Evolutionary conservation across 306 rosid genomes (phyloP).

Genomic region (Castanopsis chinensis): DNA sequence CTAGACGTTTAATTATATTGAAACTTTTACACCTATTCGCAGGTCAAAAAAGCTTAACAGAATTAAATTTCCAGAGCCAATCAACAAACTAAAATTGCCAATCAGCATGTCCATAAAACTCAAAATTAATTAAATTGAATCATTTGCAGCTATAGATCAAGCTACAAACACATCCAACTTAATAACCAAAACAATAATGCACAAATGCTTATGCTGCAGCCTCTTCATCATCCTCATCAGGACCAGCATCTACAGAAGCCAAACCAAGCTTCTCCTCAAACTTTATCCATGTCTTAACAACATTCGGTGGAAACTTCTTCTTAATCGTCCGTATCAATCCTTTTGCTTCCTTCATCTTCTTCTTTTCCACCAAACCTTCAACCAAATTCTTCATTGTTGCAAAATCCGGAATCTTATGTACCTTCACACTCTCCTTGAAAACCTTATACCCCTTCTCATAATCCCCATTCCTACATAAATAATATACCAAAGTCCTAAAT

Average conservation of each 20-base stretch:
- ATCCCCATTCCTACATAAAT: constrained; percentile 45
- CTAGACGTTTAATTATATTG: background rate
- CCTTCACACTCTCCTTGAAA: constrained; percentile 61
- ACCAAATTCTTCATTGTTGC: constrained; percentile 47
- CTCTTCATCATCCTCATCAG: constrained; percentile 33
- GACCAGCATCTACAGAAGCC: constrained; percentile 27
- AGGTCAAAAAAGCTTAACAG: background rate
- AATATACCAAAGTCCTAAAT: constrained; percentile 44
- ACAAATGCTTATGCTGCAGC: constrained; percentile 16
- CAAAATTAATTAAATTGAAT: background rate
- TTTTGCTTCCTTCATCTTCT: constrained; percentile 49
- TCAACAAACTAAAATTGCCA: background rate
- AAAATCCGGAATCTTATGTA: constrained; percentile 59
- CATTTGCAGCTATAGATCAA: background rate
- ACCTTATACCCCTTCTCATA: constrained; percentile 44
- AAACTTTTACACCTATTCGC: constrained; percentile 11
- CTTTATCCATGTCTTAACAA: constrained; percentile 53
- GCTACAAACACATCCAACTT: background rate
- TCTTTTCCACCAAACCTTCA: constrained; percentile 54
- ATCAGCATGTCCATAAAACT: constrained; percentile 4
- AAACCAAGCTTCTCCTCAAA: constrained; percentile 54
- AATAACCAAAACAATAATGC: background rate
- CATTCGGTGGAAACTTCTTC: constrained; percentile 59
- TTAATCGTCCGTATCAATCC: constrained; percentile 49
- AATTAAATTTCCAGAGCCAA: constrained; percentile 13